These are phyloP conservation scores for Halophytophthora batemanensis DNA, from an alignment of 352 stramenopile species.

Conservation along the genomic window DNA sequence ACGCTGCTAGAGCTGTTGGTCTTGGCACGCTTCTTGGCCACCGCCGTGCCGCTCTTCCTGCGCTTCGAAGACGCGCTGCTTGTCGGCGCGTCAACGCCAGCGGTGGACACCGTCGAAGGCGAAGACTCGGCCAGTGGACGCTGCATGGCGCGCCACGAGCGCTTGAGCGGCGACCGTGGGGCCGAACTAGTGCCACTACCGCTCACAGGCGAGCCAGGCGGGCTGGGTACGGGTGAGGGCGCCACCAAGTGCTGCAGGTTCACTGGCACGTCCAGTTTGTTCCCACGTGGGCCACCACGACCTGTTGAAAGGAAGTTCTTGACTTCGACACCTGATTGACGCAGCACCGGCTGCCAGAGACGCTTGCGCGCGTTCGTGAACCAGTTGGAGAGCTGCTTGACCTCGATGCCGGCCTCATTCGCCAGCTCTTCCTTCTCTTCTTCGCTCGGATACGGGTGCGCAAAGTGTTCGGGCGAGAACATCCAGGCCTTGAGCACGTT, in stretches of 20 bases:
- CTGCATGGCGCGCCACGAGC: constrained; percentile 46
- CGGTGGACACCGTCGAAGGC: constrained; percentile 7
- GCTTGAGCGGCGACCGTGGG: constrained; percentile 63
- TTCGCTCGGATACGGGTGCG: constrained; percentile 84
- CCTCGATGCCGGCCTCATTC: constrained; percentile 75
- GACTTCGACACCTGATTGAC: constrained; percentile 85
- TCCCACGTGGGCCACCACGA: constrained; percentile 71
- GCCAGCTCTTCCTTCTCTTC: constrained; percentile 86
- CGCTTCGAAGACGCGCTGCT: constrained; percentile 26
- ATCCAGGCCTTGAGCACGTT: constrained; percentile 88
- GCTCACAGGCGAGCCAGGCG: constrained; percentile 37
- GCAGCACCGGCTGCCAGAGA: constrained; percentile 82
- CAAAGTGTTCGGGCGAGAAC: constrained; percentile 87
- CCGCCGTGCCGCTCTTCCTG: constrained; percentile 28
- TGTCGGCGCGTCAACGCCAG: not conserved
- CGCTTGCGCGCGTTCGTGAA: constrained; percentile 89
- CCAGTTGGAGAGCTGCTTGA: constrained; percentile 90
- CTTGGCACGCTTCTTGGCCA: constrained; percentile 37
- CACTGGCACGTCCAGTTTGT: constrained; percentile 68
- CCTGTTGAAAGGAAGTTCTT: constrained; percentile 88
- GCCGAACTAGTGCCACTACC: too few relatives aligned
- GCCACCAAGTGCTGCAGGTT: constrained; percentile 62
- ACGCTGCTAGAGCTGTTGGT: constrained; percentile 9
- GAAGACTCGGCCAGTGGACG: constrained; percentile 20
- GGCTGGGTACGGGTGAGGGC: constrained; percentile 30